These are phyloP conservation scores for Populus deltoides DNA, from an alignment of 345 rosid species.

Conservation along the genomic window DNA sequence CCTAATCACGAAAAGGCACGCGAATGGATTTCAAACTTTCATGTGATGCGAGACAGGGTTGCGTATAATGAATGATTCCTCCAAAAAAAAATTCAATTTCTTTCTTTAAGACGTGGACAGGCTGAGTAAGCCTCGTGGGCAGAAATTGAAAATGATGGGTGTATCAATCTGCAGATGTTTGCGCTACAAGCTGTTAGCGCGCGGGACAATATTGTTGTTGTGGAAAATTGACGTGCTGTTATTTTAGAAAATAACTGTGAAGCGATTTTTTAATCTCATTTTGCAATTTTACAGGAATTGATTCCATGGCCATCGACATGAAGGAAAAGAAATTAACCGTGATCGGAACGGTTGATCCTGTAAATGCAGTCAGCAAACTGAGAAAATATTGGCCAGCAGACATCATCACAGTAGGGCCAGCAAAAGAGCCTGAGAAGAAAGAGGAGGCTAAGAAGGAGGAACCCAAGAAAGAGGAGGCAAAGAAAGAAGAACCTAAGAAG, in stretches of 20 bases:
- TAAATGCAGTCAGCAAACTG: conserved; percentile 63
- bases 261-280: not conserved
- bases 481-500: conserved; percentile 45
- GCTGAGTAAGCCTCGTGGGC: not conserved
- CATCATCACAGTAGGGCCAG: conserved; percentile 73
- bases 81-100: too few species aligned
- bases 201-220: not conserved
- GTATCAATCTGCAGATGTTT: not conserved
- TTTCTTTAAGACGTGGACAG: too few species aligned
- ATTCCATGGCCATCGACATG: conserved; percentile 79
- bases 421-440: conserved; percentile 72
- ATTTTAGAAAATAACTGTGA: not conserved
- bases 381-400: conserved; percentile 78
- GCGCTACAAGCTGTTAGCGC: not conserved
- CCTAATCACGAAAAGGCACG: not conserved
- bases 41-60: not conserved
- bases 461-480: conserved; percentile 46
- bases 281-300: conserved; percentile 50
- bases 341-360: conserved; percentile 71
- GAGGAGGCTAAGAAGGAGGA: conserved; percentile 51
- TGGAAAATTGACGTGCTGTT: not conserved
- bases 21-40: not conserved
- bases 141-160: not conserved
- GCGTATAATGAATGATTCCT: not conserved
- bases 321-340: conserved; percentile 72